Conservation (phyloP, 768 basidiomycete species). For the Melanogaster broomeanus region DNA sequence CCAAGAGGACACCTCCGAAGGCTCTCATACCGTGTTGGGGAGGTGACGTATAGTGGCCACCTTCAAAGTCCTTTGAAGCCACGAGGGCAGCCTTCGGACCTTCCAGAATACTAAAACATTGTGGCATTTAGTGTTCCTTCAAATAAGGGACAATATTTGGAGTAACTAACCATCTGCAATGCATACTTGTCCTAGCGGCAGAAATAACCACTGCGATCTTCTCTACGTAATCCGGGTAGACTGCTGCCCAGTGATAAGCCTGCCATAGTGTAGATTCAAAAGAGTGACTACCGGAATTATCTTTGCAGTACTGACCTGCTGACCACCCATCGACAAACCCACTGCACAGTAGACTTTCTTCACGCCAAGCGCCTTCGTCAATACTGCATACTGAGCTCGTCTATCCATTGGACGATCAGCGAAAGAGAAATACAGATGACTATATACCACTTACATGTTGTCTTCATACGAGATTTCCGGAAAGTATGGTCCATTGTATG, state of each 20-base stretch:
- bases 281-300: neutral
- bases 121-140: neutral
- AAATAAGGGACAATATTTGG: too few species aligned
- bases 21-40: slow-evolving; percentile 54
- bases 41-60: slow-evolving; percentile 48
- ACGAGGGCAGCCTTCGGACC: slow-evolving; percentile 53
- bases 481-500: slow-evolving; percentile 61
- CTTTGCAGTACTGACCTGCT: slow-evolving; percentile 33
- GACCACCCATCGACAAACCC: slow-evolving; percentile 63
- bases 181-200: slow-evolving; percentile 53
- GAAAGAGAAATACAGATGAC: neutral
- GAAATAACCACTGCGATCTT: slow-evolving; percentile 46
- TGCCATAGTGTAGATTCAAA: slow-evolving; percentile 14
- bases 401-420: slow-evolving; percentile 27
- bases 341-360: slow-evolving; percentile 46
- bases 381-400: slow-evolving; percentile 55
- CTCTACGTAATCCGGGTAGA: slow-evolving; percentile 56
- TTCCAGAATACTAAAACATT: slow-evolving; percentile 48
- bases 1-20: slow-evolving; percentile 52
- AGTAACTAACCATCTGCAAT: slow-evolving; percentile 50
- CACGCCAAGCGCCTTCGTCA: slow-evolving; percentile 47
- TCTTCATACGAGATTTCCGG: slow-evolving; percentile 58
- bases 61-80: slow-evolving; percentile 53
- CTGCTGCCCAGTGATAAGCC: slow-evolving; percentile 57
- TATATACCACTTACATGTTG: slow-evolving; percentile 47